Evolutionary conservation across 257 asterid genomes (phyloP), one percentile per base, ranked within the genome.

Genomic region (Capsicum chinense): DNA sequence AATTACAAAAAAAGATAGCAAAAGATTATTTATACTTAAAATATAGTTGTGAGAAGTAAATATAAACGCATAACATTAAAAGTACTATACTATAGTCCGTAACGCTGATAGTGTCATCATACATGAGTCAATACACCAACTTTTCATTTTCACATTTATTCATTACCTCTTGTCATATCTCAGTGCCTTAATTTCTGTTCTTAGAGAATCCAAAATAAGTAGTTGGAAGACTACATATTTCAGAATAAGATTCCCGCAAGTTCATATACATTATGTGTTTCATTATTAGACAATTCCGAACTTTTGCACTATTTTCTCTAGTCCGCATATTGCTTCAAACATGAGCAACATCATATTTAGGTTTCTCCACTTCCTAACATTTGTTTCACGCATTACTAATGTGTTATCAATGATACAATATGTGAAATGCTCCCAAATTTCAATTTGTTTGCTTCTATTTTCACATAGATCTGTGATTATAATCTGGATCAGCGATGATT

Each of bases 1-100:
- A 8, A 8, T 7, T 97, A 95, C 92, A 91, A 88, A 79, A 84
- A 66, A 86, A 57, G 81, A 83, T 86, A 48, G 69, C 10, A 54
- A 79, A 52, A 63, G 83, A 63, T 15, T 69, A 79, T 78, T 58
- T 50, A 80, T 8, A 21, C 39, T 82, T 64, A 48, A 69, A 62
- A 16, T 57, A 80, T 39, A 63, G 9, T 54, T 54, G 59, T 62
- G 58, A 39, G n/a, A 81, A 33, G 17, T 12, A 59, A 44, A 59
- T 60, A 11, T 63, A 62, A 62, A 44, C 39, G 52, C 19, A 62
- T 13, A 64, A 39, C 44, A 59, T n/a, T n/a, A 7, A 14, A 4
- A 26, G 2, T 12, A 59, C n/a, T 54, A 44, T 19, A 3, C 3
- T 21, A 17, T 13, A 5, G 4, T 64, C 12, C 7, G 35, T 64